These are phyloP conservation scores for Cercospora brassicicola DNA, from an alignment of 2,329 filamentous ascomycete genomes.

Conservation along the genomic window DNA sequence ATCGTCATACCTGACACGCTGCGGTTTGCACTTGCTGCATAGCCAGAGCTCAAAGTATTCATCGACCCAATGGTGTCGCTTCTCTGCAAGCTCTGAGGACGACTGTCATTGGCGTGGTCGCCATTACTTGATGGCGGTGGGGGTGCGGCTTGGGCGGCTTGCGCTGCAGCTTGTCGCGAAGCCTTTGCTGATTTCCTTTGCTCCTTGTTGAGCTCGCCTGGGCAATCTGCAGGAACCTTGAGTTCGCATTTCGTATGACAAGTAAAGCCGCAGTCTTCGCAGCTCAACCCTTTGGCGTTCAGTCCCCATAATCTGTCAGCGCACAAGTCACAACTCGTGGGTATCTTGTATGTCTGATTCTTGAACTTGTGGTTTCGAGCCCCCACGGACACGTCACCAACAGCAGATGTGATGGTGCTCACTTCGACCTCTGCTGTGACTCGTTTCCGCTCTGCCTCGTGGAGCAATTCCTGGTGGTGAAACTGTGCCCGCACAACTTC, in stretches of 20 bases:
- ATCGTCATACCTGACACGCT: slow-evolving; percentile 65
- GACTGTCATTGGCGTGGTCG: slow-evolving; percentile 34
- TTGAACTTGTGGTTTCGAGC: slow-evolving; percentile 98
- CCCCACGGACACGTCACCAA: slow-evolving; percentile 88
- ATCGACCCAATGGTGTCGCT: slow-evolving; percentile 85
- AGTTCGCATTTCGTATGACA: slow-evolving; percentile 99
- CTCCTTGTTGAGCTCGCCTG: slow-evolving; percentile 89
- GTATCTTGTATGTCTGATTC: slow-evolving; percentile 98
- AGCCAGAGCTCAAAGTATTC: slow-evolving; percentile 75
- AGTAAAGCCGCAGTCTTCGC: slow-evolving; percentile 93
- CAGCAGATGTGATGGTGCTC: slow-evolving; percentile 83
- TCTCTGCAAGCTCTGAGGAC: slow-evolving; percentile 66
- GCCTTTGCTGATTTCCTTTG: slow-evolving; percentile 91
- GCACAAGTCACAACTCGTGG: slow-evolving; percentile 95
- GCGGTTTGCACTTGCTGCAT: slow-evolving; percentile 73
- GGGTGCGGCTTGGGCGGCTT: slow-evolving; percentile 45
- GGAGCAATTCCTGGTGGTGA: slow-evolving; percentile 76
- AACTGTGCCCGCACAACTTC: slow-evolving; percentile 82
- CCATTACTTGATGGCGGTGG: slow-evolving; percentile 29
- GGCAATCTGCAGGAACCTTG: slow-evolving; percentile 95
- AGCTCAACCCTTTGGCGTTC: slow-evolving; percentile 94
- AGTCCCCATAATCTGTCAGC: slow-evolving; percentile 96
- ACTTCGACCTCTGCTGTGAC: slow-evolving; percentile 91
- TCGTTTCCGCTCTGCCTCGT: slow-evolving; percentile 78
- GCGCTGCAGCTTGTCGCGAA: slow-evolving; percentile 77